These are phyloP conservation scores for Penicillium polonicum DNA, from an alignment of 2,329 filamentous ascomycete genomes.

Conservation along the genomic window DNA sequence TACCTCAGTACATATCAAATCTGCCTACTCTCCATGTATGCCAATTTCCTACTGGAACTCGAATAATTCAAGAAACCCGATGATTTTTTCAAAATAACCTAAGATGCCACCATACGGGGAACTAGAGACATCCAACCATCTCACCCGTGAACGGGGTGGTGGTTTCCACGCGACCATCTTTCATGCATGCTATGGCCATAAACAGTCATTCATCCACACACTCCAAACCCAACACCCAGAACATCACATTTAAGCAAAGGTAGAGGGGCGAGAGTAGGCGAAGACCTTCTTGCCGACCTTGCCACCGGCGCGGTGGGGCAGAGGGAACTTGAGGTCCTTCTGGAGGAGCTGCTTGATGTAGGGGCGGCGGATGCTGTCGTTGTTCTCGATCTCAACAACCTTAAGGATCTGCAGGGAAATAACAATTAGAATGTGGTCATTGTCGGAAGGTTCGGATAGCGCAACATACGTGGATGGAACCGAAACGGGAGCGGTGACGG, in stretches of 20 bases:
- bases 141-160: constrained; percentile 35
- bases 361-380: constrained; percentile 89
- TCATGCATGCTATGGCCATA: constrained; percentile 44
- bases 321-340: constrained; percentile 97
- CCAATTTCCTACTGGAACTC: constrained; percentile 10
- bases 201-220: constrained; percentile 45
- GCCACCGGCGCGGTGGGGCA: constrained; percentile 83
- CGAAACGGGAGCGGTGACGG: constrained; percentile 96
- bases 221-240: constrained; percentile 36
- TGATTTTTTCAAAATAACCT: constrained; percentile 42
- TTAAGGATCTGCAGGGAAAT: constrained; percentile 75
- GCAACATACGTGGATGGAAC: constrained; percentile 90
- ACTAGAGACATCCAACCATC: constrained; percentile 43
- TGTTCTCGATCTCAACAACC: constrained; percentile 95
- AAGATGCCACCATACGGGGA: constrained; percentile 40
- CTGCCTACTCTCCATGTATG: background rate
- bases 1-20: background rate
- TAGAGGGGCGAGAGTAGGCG: constrained; percentile 87
- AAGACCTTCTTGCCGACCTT: constrained; percentile 91
- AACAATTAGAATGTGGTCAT: constrained; percentile 14
- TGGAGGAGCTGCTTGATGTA: constrained; percentile 98
- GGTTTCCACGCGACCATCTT: constrained; percentile 38
- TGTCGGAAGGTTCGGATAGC: background rate
- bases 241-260: constrained; percentile 79
- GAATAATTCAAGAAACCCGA: constrained; percentile 32